Conservation (phyloP, 352 stramenopile species). For the Globisporangium splendens region DNA sequence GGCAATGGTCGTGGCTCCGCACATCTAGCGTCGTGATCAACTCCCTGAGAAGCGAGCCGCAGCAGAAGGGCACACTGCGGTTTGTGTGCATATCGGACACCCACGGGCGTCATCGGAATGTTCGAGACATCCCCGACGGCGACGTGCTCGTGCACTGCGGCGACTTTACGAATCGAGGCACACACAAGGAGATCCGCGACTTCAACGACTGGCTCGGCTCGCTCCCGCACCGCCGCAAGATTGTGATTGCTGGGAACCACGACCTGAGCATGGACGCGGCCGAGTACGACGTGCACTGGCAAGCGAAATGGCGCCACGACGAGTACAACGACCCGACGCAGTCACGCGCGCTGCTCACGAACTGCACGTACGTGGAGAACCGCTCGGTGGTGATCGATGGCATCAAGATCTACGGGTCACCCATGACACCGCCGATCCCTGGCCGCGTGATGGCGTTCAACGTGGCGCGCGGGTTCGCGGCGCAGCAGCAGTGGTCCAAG, state of each 20-base stretch:
- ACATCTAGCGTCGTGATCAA: conserved; percentile 22
- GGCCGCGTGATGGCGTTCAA: conserved; percentile 72
- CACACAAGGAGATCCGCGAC: conserved; percentile 60
- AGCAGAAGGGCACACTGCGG: conserved; percentile 54
- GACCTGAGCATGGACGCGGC: conserved; percentile 71
- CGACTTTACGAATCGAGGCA: conserved; percentile 86
- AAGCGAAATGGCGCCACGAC: conserved; percentile 46
- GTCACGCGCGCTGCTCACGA: conserved; percentile 52
- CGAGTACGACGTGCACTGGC: conserved; percentile 67
- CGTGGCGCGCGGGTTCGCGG: conserved; percentile 51
- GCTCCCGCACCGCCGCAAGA: conserved; percentile 71
- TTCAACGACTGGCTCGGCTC: conserved; percentile 79
- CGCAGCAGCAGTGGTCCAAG: conserved; percentile 69
- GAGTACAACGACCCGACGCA: conserved; percentile 61
- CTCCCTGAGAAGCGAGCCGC: conserved; percentile 31
- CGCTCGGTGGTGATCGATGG: conserved; percentile 61
- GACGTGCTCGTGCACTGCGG: conserved; percentile 89
- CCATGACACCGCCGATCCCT: conserved; percentile 71
- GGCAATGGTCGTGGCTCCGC: conserved; percentile 40
- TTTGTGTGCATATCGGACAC: conserved; percentile 85
- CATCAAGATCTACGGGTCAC: conserved; percentile 75
- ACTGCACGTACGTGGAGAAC: conserved; percentile 79
- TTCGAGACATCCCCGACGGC: conserved; percentile 56
- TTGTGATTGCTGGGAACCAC: conserved; percentile 84
- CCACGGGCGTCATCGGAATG: conserved; percentile 60